Conservation (phyloP, 257 asterid species). For the Capsicum pubescens region DNA sequence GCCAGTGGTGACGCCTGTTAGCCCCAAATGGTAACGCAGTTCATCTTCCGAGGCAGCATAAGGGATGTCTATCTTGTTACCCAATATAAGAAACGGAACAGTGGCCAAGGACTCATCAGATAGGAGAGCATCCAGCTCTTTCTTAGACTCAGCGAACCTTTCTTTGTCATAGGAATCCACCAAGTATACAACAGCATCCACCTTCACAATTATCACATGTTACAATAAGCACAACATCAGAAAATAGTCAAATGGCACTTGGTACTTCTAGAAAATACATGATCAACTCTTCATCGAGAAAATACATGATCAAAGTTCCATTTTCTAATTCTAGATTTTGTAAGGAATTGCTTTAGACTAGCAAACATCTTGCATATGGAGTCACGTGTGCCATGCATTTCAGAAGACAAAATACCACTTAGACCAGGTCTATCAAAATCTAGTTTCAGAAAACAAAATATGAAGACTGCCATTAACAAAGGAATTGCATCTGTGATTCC, state of each 20-base stretch:
- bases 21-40: slow-evolving; percentile 67
- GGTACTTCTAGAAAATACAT: background rate
- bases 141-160: slow-evolving; percentile 80
- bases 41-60: slow-evolving; percentile 87
- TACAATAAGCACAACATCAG: slow-evolving; percentile 2
- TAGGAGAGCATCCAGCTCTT: slow-evolving; percentile 80
- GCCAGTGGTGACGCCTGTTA: slow-evolving; percentile 71
- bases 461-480: background rate
- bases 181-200: slow-evolving; percentile 81
- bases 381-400: background rate
- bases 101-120: slow-evolving; percentile 72
- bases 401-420: background rate
- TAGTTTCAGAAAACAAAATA: background rate
- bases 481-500: background rate
- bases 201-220: slow-evolving; percentile 48
- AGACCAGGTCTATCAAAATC: background rate
- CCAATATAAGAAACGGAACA: slow-evolving; percentile 81
- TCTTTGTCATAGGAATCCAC: slow-evolving; percentile 84
- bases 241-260: background rate
- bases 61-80: slow-evolving; percentile 85
- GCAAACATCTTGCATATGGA: background rate
- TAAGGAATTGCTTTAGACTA: background rate
- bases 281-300: background rate
- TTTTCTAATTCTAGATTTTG: slow-evolving; percentile 4
- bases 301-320: background rate